Base-by-base conservation (phyloP, 2,329 filamentous ascomycete genomes). In the Periglandula ipomoeae region DNA sequence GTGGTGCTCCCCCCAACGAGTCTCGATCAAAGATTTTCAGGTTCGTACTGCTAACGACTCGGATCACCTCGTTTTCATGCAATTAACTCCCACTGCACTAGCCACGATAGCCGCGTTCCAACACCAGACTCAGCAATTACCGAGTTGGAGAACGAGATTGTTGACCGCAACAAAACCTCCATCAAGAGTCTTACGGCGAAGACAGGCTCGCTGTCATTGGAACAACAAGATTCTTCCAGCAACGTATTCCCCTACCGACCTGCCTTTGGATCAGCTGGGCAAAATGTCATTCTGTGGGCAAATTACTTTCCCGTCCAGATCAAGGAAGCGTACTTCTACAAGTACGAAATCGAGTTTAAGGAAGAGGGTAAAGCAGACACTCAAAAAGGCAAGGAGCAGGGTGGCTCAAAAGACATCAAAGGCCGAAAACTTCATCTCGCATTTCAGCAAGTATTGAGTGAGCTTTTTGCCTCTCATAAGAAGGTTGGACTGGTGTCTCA, bases 251-350 rank as follows among this genome's bases (percentile, higher is more conserved):
- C 76, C 3, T 49, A 58, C 7, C 70, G 77, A 2, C 78, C 78
- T 19, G 70, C 68, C 1, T 80, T 71, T 52, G 75, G 76, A 19
- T 66, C 58, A 3, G 55, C 54, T 5, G 78, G 77, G 4, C 59
- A 42, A 1, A 40, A 58, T 0, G 69, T 76, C 2, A 55, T 63
- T 2, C 62, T 81, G 0, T 79, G 75, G 74, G 65, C 75, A 4
- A 81, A 81, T 58, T 80, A 75, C 54, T 79, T 77, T 55, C 62
- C 62, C 1, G 50, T 81, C 43, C 56, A 65, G 6, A 53, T 73
- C 7, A 65, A 67, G 37, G 56, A 62, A 0, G 56, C 63, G 2
- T 50, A 54, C 0, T 50, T 78, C 4, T 71, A 67, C 57, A 72
- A 68, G 49, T 80, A 80, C 57, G 65, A 63, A 3, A 51, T 79